These are phyloP conservation scores for Kwoniella bestiolae DNA, from an alignment of 768 basidiomycete genomes.

Conservation along the genomic window DNA sequence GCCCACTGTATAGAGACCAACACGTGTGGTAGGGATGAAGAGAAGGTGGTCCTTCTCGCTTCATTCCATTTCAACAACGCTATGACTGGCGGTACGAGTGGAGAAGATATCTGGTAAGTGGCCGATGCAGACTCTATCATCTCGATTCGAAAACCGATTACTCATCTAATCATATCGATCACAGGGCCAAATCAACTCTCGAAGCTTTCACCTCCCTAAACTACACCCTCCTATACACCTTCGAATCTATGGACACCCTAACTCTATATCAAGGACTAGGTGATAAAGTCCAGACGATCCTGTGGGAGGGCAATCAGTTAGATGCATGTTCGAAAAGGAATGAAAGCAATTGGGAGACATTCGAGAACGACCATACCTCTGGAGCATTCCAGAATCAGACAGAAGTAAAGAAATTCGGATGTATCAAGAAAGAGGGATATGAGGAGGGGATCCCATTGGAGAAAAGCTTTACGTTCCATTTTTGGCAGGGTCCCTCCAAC, in stretches of 20 bases:
- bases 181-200: slow-evolving; percentile 29
- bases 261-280: slow-evolving; percentile 34
- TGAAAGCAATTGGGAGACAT: slow-evolving; percentile 10
- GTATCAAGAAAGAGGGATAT: slow-evolving; percentile 31
- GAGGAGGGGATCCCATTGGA: slow-evolving; percentile 38
- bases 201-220: slow-evolving; percentile 35
- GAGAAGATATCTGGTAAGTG: slow-evolving; percentile 35
- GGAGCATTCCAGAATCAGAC: slow-evolving; percentile 25
- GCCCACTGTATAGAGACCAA: slow-evolving; percentile 26
- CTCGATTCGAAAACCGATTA: not conserved
- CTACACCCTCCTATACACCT: slow-evolving; percentile 38
- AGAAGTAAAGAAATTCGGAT: slow-evolving; percentile 18
- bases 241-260: slow-evolving; percentile 32
- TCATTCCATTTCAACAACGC: slow-evolving; percentile 31
- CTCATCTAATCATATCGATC: not conserved
- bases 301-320: slow-evolving; percentile 27
- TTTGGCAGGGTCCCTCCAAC: slow-evolving; percentile 32
- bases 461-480: slow-evolving; percentile 43
- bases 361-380: slow-evolving; percentile 14
- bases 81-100: slow-evolving; percentile 16
- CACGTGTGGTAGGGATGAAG: slow-evolving; percentile 27
- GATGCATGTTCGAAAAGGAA: slow-evolving; percentile 25
- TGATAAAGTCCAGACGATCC: slow-evolving; percentile 30
- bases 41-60: slow-evolving; percentile 26
- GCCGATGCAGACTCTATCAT: not conserved